Base-by-base conservation (phyloP, 75 land plant species). In the Pinus albicaulis region DNA sequence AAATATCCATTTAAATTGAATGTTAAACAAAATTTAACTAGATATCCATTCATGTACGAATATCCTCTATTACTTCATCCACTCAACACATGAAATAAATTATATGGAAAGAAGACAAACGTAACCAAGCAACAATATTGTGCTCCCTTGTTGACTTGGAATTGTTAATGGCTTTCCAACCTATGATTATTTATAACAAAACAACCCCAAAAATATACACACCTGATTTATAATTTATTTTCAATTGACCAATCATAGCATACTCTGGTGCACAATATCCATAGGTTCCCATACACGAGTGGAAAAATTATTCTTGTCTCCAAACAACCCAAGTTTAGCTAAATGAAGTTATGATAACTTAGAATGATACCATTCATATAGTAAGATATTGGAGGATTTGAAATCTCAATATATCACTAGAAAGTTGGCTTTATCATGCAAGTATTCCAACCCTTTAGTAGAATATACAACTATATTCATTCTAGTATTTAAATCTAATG, bases 191-290 rank as follows among this genome's bases (percentile, higher is more conserved):
- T 58, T 85, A 85, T 44, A 82, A 71, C 83, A 85, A 79, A 24
- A 82, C 87, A 57, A 82, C 87, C 3, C 86, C 86, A 75, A 82
- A 85, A 63, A 85, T 85, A 78, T 85, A 85, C 22, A 85, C 87
- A 72, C 82, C 85, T 26, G 85, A 85, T 76, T 85, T 85, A 85
- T 85, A 4, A 85, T 85, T 85, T 85, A 79, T 85, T 31, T 78
- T 86, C 69, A 86, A 62, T 76, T 82, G 86, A 16, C 85, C 85
- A 53, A 85, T 86, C 82, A 86, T 86, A 14, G 85, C 85, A 74
- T 86, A 86, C 70, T 85, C 87, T 25, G 84, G 87, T 34, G 87
- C 87, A 82, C 85, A 85, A 63, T 85, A 85, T 15, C 87, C 87
- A 68, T 78, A 85, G 4, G 87, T 85, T 22, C 87, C 87, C 85